Conservation (phyloP, 805 yeast genomes). For the Metschnikowia dekortorum region DNA sequence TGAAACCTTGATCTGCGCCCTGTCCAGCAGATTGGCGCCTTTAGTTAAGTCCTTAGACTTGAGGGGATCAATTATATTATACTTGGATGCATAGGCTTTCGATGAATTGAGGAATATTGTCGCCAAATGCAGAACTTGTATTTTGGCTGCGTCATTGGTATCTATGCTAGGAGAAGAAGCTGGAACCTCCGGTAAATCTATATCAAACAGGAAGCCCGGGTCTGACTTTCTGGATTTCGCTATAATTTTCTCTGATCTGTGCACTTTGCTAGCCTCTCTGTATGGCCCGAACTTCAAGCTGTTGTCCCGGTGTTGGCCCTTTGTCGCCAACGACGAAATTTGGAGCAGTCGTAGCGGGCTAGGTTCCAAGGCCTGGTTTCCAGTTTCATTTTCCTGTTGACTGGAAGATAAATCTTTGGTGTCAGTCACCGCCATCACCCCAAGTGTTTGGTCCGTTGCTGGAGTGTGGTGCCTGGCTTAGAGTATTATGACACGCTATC, state of each 20-base stretch:
- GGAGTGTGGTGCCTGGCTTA: background rate
- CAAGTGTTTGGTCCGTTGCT: conserved; percentile 1
- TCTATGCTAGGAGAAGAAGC: background rate
- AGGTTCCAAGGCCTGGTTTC: background rate
- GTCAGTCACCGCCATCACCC: conserved; percentile 1
- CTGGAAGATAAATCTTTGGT: background rate
- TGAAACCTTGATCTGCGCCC: conserved; percentile 20
- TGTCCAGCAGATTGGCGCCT: conserved; percentile 5
- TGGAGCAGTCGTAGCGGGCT: conserved; percentile 6
- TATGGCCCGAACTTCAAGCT: background rate
- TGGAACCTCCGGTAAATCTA: conserved; percentile 7
- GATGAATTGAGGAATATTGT: conserved; percentile 12
- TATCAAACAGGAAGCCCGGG: conserved; percentile 11
- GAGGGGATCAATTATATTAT: conserved; percentile 13
- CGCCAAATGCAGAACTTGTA: conserved; percentile 12
- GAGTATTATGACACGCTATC: background rate
- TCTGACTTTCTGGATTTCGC: background rate
- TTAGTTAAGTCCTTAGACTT: conserved; percentile 3
- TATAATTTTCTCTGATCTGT: conserved; percentile 4
- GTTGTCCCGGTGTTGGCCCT: background rate
- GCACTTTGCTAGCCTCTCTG: background rate
- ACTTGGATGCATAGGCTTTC: conserved; percentile 8
- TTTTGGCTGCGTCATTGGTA: background rate
- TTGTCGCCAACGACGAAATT: conserved; percentile 7
- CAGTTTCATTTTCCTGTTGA: background rate